Evolutionary conservation across 2,329 filamentous ascomycete genomes (phyloP).

Genomic region (Paraconiothyrium sp.): DNA sequence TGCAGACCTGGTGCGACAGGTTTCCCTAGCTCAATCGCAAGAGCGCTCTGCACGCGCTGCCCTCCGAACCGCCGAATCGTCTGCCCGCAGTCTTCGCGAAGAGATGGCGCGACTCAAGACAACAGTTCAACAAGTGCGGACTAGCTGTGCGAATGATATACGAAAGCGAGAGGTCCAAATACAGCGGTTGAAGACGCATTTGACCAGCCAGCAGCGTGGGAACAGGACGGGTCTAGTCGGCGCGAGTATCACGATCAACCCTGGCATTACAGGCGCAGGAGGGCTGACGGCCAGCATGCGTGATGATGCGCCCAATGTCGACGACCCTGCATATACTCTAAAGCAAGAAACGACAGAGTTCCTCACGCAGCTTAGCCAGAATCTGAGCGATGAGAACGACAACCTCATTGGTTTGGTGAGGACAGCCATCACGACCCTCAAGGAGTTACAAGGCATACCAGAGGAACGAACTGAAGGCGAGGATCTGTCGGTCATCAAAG

Average conservation of each 20-base stretch:
- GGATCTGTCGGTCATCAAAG: slow-evolving; percentile 37
- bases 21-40: slow-evolving; percentile 71
- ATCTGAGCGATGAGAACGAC: slow-evolving; percentile 92
- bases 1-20: slow-evolving; percentile 65
- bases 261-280: slow-evolving; percentile 39
- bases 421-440: slow-evolving; percentile 75
- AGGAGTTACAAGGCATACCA: slow-evolving; percentile 67
- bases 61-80: slow-evolving; percentile 76
- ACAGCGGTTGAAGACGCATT: slow-evolving; percentile 85
- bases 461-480: slow-evolving; percentile 41
- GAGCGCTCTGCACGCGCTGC: slow-evolving; percentile 75
- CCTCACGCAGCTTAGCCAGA: slow-evolving; percentile 82
- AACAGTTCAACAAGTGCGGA: slow-evolving; percentile 81
- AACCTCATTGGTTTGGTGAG: slow-evolving; percentile 76
- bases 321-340: slow-evolving; percentile 72
- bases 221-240: slow-evolving; percentile 57
- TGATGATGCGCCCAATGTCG: slow-evolving; percentile 62
- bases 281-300: slow-evolving; percentile 55
- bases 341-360: slow-evolving; percentile 91
- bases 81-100: slow-evolving; percentile 80
- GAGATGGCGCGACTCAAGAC: slow-evolving; percentile 82
- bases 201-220: slow-evolving; percentile 70
- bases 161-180: slow-evolving; percentile 90
- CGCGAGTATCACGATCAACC: slow-evolving; percentile 59
- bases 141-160: slow-evolving; percentile 88